These are phyloP conservation scores for Acanthamoeba castellanii DNA, from an alignment of 208 protist species.

Conservation along the genomic window DNA sequence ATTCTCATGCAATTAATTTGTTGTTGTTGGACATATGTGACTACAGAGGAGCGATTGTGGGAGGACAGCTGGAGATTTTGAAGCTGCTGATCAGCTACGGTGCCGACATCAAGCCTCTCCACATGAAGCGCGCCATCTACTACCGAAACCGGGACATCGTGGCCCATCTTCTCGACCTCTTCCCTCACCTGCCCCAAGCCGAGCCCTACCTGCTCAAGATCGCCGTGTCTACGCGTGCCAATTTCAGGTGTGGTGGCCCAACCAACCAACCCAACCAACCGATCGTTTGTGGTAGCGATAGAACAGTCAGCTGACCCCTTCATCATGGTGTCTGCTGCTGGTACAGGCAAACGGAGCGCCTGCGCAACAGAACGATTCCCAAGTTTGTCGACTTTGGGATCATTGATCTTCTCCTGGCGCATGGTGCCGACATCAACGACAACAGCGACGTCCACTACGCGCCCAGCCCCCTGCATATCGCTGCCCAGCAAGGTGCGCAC, in stretches of 20 bases:
- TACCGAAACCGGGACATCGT: conserved; percentile 25
- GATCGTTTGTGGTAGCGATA: too few relatives aligned
- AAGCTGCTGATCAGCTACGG: conserved; percentile 44
- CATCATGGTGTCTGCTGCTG: background rate
- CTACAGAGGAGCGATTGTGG: conserved; percentile 3
- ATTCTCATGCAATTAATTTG: too few relatives aligned
- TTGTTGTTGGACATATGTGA: too few relatives aligned
- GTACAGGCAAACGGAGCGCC: background rate
- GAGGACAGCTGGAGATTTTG: conserved; percentile 11
- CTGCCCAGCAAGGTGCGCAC: background rate
- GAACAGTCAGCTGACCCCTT: background rate
- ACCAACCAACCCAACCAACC: too few relatives aligned
- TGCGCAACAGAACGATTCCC: conserved; percentile 43
- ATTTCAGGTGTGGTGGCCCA: conserved; percentile 1
- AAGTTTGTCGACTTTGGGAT: conserved; percentile 47
- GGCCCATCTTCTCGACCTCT: background rate
- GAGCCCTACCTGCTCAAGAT: conserved; percentile 55
- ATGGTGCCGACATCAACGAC: conserved; percentile 40
- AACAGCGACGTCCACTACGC: conserved; percentile 29
- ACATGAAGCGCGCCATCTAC: conserved; percentile 52
- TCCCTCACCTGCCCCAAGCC: conserved; percentile 9
- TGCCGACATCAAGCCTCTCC: conserved; percentile 11
- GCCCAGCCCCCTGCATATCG: conserved; percentile 15
- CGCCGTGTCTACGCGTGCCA: conserved; percentile 11
- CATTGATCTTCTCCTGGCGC: background rate